Evolutionary conservation across 2,329 filamentous ascomycete genomes (phyloP).

Genomic region (Penicillium expansum): DNA sequence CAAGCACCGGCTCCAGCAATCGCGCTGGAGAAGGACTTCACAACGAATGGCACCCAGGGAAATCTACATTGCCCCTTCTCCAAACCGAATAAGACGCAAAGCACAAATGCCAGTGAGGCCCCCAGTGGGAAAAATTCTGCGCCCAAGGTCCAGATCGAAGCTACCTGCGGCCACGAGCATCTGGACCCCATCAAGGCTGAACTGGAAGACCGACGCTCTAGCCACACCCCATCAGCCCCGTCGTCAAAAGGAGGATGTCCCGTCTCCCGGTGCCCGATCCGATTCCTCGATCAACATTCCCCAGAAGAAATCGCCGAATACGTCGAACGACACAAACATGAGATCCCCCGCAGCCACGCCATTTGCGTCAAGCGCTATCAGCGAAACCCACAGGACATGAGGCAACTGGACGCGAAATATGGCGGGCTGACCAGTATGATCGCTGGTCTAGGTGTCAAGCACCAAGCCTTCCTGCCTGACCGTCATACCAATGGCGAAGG

Average conservation of each 20-base stretch:
- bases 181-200: conserved; percentile 56
- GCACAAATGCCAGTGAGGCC: conserved; percentile 29
- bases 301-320: conserved; percentile 91
- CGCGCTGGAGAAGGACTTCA: conserved; percentile 84
- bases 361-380: conserved; percentile 89
- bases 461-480: conserved; percentile 78
- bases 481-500: conserved; percentile 29
- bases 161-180: conserved; percentile 54
- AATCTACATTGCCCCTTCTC: conserved; percentile 79
- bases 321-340: conserved; percentile 92
- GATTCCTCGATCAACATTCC: conserved; percentile 86
- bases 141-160: conserved; percentile 42
- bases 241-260: conserved; percentile 63
- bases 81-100: conserved; percentile 45
- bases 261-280: conserved; percentile 77
- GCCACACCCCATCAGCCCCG: conserved; percentile 38
- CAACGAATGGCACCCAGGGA: conserved; percentile 76
- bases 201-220: conserved; percentile 45
- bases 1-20: conserved; percentile 59
- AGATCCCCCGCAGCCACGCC: conserved; percentile 89
- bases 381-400: conserved; percentile 78
- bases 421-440: conserved; percentile 93
- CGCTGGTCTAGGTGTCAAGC: conserved; percentile 79
- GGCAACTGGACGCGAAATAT: conserved; percentile 90
- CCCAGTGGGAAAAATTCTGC: conserved; percentile 40